These are phyloP conservation scores for Monarda citriodora DNA, from an alignment of 305 asterid species.

Conservation along the genomic window DNA sequence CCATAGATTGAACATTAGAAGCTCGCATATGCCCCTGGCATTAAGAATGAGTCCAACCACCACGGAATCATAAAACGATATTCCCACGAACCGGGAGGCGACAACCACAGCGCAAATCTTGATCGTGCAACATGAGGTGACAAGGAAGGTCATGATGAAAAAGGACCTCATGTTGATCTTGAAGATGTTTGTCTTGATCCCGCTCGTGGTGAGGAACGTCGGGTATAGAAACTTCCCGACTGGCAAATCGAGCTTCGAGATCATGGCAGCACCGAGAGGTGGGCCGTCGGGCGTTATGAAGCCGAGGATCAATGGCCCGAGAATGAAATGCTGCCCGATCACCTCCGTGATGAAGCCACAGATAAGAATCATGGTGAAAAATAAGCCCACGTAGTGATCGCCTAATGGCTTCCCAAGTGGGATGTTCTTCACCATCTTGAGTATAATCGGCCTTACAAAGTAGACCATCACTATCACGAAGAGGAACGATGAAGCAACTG, in stretches of 20 bases:
- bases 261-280: slow-evolving; percentile 47
- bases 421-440: slow-evolving; percentile 18
- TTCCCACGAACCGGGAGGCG: slow-evolving; percentile 33
- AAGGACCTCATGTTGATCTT: slow-evolving; percentile 32
- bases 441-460: slow-evolving; percentile 35
- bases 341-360: slow-evolving; percentile 44
- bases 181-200: slow-evolving; percentile 68
- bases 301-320: slow-evolving; percentile 44
- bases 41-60: slow-evolving; percentile 65
- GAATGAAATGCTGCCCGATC: slow-evolving; percentile 73
- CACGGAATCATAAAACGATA: slow-evolving; percentile 40
- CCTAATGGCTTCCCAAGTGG: slow-evolving; percentile 43
- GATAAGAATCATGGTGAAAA: slow-evolving; percentile 29
- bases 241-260: slow-evolving; percentile 53
- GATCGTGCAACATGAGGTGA: slow-evolving; percentile 23
- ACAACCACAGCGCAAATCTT: slow-evolving; percentile 44
- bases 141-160: slow-evolving; percentile 33
- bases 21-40: slow-evolving; percentile 64
- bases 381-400: slow-evolving; percentile 30
- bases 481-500: slow-evolving; percentile 14
- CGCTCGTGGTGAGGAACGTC: slow-evolving; percentile 66
- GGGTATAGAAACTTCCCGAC: slow-evolving; percentile 69
- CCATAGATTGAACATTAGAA: slow-evolving; percentile 62
- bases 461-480: slow-evolving; percentile 20
- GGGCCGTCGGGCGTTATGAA: slow-evolving; percentile 43